phyloP scores from a whole-genome alignment of 2,329 filamentous ascomycete genomes.

The Aspergillus fijiensis region DNA sequence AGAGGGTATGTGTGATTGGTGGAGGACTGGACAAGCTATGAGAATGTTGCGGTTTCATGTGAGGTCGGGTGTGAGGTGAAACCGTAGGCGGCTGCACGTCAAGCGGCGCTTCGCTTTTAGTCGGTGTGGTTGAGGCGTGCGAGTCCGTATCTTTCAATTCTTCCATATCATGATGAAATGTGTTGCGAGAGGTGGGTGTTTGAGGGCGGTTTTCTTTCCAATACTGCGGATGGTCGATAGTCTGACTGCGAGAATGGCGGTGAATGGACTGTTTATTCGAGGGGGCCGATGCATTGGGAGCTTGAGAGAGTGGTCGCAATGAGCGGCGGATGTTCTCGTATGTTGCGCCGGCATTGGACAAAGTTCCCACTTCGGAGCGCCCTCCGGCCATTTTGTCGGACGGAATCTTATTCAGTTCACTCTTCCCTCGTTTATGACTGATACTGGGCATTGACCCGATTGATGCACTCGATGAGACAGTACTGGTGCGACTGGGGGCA shows the following conservation, averaged over 20 bases:
- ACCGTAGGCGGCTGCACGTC: slow-evolving; percentile 26
- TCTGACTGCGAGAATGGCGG: slow-evolving; percentile 59
- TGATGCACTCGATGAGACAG: slow-evolving; percentile 71
- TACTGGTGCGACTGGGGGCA: slow-evolving; percentile 62
- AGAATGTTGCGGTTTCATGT: slow-evolving; percentile 31
- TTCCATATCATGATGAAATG: slow-evolving; percentile 31
- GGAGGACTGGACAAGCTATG: slow-evolving; percentile 32
- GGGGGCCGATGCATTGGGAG: slow-evolving; percentile 54
- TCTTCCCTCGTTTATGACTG: slow-evolving; percentile 72
- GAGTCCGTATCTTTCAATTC: slow-evolving; percentile 24
- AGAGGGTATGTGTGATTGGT: slow-evolving; percentile 50
- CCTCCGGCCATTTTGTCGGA: slow-evolving; percentile 31
- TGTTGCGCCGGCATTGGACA: slow-evolving; percentile 57
- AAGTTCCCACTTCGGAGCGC: slow-evolving; percentile 20
- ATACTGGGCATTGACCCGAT: slow-evolving; percentile 52
- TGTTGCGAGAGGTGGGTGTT: slow-evolving; percentile 33
- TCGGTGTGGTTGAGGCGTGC: slow-evolving; percentile 25
- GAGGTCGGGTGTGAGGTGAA: slow-evolving; percentile 32
- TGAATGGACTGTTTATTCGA: slow-evolving; percentile 30
- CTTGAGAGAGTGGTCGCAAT: slow-evolving; percentile 70
- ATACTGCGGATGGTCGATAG: slow-evolving; percentile 55
- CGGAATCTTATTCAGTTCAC: slow-evolving; percentile 64
- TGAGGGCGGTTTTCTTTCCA: slow-evolving; percentile 35
- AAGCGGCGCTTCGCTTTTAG: slow-evolving; percentile 22
- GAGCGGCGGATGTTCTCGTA: slow-evolving; percentile 75